phyloP scores from a whole-genome alignment of 257 asterid genomes.

The Oldenlandia corymbosa region DNA sequence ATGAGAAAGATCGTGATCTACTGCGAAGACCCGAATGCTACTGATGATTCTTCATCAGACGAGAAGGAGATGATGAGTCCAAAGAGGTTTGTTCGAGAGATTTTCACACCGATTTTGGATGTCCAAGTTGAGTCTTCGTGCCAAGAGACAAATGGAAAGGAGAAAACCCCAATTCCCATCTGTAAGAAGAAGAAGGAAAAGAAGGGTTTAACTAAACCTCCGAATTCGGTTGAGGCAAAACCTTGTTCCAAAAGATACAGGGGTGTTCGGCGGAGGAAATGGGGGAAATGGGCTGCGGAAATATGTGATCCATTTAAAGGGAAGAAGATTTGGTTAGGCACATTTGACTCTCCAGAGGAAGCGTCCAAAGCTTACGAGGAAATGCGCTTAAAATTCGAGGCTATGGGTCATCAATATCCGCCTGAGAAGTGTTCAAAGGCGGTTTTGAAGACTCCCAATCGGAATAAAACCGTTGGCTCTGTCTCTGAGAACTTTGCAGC shows the following conservation, averaged over 20 bases:
- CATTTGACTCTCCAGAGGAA: conserved; percentile 65
- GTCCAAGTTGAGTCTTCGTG: conserved; percentile 35
- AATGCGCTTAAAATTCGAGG: conserved; percentile 58
- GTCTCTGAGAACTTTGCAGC: conserved; percentile 38
- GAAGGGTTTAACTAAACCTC: conserved; percentile 16
- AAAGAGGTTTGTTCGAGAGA: conserved; percentile 49
- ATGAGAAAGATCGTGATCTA: conserved; percentile 48
- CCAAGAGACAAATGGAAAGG: conserved; percentile 40
- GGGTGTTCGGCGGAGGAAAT: conserved; percentile 82
- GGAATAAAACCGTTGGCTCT: neutral
- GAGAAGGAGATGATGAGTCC: conserved; percentile 43
- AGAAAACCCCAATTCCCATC: conserved; percentile 10
- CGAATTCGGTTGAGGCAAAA: conserved; percentile 12
- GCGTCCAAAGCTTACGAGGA: conserved; percentile 66
- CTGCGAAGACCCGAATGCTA: conserved; percentile 81
- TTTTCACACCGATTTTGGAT: conserved; percentile 28
- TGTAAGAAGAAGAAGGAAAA: conserved; percentile 23
- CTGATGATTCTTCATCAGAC: conserved; percentile 82
- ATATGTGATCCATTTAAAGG: conserved; percentile 71
- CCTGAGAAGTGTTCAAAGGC: conserved; percentile 25
- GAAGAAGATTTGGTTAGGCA: conserved; percentile 81
- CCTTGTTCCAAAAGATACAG: conserved; percentile 30
- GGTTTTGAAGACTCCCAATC: conserved; percentile 11
- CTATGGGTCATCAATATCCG: conserved; percentile 25
- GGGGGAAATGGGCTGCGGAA: conserved; percentile 98